Conservation (phyloP, 345 rosid genomes). For the Erysimum cheiranthoides region DNA sequence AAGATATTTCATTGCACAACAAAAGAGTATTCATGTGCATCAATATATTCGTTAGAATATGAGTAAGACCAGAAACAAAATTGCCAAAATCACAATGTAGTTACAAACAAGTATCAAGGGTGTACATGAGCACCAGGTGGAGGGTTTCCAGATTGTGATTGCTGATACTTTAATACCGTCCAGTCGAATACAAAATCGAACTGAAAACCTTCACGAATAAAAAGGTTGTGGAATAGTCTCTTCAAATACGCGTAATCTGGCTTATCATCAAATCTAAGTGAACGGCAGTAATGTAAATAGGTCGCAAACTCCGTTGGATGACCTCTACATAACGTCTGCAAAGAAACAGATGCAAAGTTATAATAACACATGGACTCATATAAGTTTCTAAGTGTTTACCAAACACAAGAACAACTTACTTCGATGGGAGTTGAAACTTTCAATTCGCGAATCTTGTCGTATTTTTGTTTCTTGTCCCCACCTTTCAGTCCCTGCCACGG, state of each 20-base stretch:
- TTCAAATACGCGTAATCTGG: neutral
- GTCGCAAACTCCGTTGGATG: neutral
- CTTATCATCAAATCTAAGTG: neutral
- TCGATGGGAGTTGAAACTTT: neutral
- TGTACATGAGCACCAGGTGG: neutral
- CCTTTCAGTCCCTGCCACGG: neutral
- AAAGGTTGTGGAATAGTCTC: neutral
- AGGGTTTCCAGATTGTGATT: neutral
- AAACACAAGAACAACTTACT: neutral
- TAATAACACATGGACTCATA: neutral
- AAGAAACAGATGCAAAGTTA: neutral
- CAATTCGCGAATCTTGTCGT: neutral
- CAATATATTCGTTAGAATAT: too few relatives aligned
- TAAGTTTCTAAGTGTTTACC: neutral
- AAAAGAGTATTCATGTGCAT: too few relatives aligned
- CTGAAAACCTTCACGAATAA: neutral
- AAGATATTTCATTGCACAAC: too few relatives aligned
- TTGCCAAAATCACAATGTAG: too few relatives aligned
- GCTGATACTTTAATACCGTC: neutral
- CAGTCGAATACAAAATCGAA: neutral
- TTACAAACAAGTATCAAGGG: neutral
- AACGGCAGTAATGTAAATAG: neutral
- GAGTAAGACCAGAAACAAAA: too few relatives aligned
- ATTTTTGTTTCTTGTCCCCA: neutral
- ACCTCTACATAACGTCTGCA: neutral